Evolutionary conservation across 352 stramenopile species (phyloP).

Genomic region (Plasmopara muralis): DNA sequence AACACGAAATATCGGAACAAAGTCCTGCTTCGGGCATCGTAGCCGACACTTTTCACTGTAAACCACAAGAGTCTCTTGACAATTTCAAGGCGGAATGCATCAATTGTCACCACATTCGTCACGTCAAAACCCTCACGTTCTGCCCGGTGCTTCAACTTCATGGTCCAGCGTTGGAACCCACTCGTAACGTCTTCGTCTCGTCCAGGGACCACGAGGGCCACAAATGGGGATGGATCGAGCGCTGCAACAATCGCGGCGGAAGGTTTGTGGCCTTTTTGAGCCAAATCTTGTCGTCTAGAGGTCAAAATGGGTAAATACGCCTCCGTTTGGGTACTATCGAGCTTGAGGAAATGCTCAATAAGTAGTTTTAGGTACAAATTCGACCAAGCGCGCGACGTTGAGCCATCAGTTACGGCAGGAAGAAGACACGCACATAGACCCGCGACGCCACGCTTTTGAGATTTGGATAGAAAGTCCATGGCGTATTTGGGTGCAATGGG

Average conservation of each 20-base stretch:
- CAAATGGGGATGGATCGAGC: constrained; percentile 57
- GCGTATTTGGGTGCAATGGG: constrained; percentile 12
- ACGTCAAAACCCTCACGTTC: constrained; percentile 7
- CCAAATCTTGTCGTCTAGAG: constrained; percentile 17
- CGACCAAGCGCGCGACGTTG: constrained; percentile 46
- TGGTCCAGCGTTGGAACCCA: constrained; percentile 28
- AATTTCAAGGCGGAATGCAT: constrained; percentile 49
- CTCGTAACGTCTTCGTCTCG: constrained; percentile 8
- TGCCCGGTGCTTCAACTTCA: constrained; percentile 17
- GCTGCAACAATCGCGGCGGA: constrained; percentile 9
- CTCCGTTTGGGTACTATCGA: constrained; percentile 46
- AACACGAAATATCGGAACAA: constrained; percentile 43
- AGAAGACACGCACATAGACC: constrained; percentile 66
- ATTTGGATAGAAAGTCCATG: constrained; percentile 33
- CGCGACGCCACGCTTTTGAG: constrained; percentile 62
- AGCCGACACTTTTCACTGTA: constrained; percentile 66
- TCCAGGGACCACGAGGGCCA: constrained; percentile 44
- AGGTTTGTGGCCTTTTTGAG: constrained; percentile 18
- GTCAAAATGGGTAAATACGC: constrained; percentile 71
- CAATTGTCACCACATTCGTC: constrained; percentile 16
- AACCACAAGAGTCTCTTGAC: constrained; percentile 74
- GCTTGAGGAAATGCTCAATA: constrained; percentile 50
- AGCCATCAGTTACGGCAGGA: constrained; percentile 59
- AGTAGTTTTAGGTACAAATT: constrained; percentile 57
- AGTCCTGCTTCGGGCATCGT: constrained; percentile 60